These are phyloP conservation scores for Anastatica hierochuntica DNA, from an alignment of 345 rosid species.

Conservation along the genomic window DNA sequence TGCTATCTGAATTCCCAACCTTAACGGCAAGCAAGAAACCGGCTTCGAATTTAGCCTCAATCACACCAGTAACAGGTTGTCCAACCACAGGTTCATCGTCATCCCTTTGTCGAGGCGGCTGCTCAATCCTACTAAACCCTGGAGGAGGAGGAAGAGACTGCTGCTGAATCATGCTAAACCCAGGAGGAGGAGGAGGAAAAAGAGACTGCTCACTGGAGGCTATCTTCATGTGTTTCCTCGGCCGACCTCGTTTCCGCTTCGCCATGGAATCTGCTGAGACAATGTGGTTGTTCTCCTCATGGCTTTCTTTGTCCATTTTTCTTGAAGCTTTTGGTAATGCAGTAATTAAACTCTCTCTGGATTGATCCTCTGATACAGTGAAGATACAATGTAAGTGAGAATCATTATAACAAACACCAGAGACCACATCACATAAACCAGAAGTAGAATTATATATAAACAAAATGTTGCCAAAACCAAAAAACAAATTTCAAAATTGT, in stretches of 20 bases:
- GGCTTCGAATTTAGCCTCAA: slow-evolving; percentile 64
- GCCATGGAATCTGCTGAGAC: slow-evolving; percentile 34
- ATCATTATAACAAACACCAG: not conserved
- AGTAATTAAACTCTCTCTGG: not conserved
- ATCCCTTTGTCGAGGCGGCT: slow-evolving; percentile 22
- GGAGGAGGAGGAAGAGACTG: slow-evolving; percentile 31
- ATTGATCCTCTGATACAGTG: not conserved
- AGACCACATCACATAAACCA: not conserved
- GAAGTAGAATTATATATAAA: not conserved
- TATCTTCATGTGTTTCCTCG: slow-evolving; percentile 42
- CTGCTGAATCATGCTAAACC: slow-evolving; percentile 27
- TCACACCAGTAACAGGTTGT: slow-evolving; percentile 55
- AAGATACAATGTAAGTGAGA: not conserved
- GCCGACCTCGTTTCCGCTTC: slow-evolving; percentile 86
- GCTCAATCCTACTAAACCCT: slow-evolving; percentile 27
- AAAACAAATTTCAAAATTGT: not conserved
- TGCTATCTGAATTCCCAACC: slow-evolving; percentile 44
- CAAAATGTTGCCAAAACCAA: not conserved
- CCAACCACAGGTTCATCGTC: slow-evolving; percentile 46
- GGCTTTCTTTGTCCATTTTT: slow-evolving; percentile 31
- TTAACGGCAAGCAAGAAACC: slow-evolving; percentile 71
- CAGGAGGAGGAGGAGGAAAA: slow-evolving; percentile 31
- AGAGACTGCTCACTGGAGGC: slow-evolving; percentile 25
- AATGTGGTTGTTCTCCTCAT: slow-evolving; percentile 35
- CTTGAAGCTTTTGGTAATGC: not conserved